Conservation (phyloP, 257 asterid species). For the Nicotiana noctiflora region DNA sequence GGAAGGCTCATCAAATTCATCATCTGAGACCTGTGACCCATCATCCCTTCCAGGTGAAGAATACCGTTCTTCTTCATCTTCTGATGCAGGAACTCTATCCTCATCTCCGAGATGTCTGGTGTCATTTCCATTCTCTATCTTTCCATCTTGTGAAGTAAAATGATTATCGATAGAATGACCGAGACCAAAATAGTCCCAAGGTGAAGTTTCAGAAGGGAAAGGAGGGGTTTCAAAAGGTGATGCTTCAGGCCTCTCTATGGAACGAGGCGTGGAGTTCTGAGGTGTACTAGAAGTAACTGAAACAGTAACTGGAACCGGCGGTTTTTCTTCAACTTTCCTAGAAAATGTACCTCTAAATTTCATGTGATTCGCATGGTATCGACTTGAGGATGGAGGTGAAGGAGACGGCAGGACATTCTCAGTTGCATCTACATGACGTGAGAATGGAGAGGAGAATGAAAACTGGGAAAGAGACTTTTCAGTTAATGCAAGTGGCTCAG, state of each 20-base stretch:
- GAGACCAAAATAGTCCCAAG: constrained; percentile 95
- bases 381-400: constrained; percentile 42
- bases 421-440: constrained; percentile 43
- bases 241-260: constrained; percentile 41
- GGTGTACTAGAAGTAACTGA: constrained; percentile 61
- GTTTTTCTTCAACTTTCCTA: constrained; percentile 75
- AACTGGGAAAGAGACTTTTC: constrained; percentile 56
- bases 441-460: constrained; percentile 46
- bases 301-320: constrained; percentile 41
- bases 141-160: constrained; percentile 39
- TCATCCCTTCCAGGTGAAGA: constrained; percentile 42
- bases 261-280: constrained; percentile 51
- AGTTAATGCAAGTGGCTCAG: constrained; percentile 35
- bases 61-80: constrained; percentile 39
- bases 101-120: constrained; percentile 27
- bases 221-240: constrained; percentile 38
- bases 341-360: constrained; percentile 59
- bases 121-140: constrained; percentile 28
- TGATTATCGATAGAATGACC: constrained; percentile 57
- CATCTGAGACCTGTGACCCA: constrained; percentile 75
- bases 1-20: constrained; percentile 86
- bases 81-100: constrained; percentile 36
- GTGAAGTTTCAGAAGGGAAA: constrained; percentile 42
- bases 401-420: constrained; percentile 50
- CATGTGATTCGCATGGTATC: constrained; percentile 56